Evolutionary conservation across 441 rosid species (phyloP).

Genomic region (Kokia cookei): DNA sequence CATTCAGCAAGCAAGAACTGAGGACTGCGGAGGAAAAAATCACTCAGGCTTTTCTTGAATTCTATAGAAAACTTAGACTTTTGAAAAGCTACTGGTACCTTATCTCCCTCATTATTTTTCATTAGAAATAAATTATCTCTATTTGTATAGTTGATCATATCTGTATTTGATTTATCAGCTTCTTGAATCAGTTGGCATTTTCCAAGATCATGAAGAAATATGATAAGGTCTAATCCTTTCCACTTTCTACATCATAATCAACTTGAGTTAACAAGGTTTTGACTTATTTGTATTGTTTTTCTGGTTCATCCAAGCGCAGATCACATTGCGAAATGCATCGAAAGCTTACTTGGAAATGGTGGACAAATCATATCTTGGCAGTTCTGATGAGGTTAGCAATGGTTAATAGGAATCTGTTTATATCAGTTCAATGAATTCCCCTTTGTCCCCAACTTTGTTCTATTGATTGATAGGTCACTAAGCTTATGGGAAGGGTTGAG

Average conservation of each 20-base stretch:
- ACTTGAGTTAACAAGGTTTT: not conserved
- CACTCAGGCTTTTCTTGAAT: slow-evolving; percentile 51
- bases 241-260: not conserved
- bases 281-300: slow-evolving; percentile 10
- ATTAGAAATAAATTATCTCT: not conserved
- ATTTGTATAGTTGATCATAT: not conserved
- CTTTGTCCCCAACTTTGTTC: not conserved
- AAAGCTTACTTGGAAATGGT: slow-evolving; percentile 59
- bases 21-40: slow-evolving; percentile 55
- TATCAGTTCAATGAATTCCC: not conserved
- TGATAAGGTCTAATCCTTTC: slow-evolving; percentile 15
- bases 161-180: slow-evolving; percentile 31
- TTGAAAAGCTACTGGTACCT: slow-evolving; percentile 68
- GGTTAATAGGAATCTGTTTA: not conserved
- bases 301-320: slow-evolving; percentile 31
- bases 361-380: slow-evolving; percentile 65
- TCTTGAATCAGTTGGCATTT: slow-evolving; percentile 68
- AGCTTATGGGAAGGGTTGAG: slow-evolving; percentile 60
- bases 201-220: slow-evolving; percentile 82
- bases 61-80: slow-evolving; percentile 57
- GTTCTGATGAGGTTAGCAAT: slow-evolving; percentile 51
- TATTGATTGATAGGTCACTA: slow-evolving; percentile 35
- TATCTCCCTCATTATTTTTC: not conserved
- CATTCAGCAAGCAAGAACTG: slow-evolving; percentile 45
- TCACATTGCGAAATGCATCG: slow-evolving; percentile 51